Base-by-base conservation (phyloP, 2,329 filamentous ascomycete genomes). In the Botrytis paeoniae region DNA sequence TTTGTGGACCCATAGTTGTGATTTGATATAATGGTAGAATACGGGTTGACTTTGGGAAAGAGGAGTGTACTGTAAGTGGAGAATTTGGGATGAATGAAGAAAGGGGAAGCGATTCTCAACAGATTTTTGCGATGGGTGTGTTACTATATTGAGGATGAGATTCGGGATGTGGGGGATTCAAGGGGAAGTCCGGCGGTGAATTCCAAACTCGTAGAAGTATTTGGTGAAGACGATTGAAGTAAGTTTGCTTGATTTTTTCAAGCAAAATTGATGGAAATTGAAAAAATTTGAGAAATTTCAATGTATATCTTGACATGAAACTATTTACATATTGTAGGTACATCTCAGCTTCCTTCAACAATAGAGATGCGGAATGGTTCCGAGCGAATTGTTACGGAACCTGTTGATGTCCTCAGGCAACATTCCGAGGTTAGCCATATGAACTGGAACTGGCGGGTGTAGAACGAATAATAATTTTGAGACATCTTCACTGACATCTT, bases 81-180 rank as follows among this genome's bases (percentile, higher is more conserved):
- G 32, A 37, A n/a, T 14, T 51, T n/a, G 14, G 57, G 25, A 63
- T 18, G 37, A 18, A 39, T 64, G 70, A 37, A 45, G 61, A 66
- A 66, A 71, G 61, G 70, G 48, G 61, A 73, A 64, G 54, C 54
- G 68, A 70, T 45, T 60, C 29, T 48, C 25, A 65, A 32, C 25
- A 48, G 14, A 70, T 29, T 57, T 32, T 62, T 29, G 37, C 10
- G 51, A 37, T 54, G 32, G 45, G 25, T 68, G 14, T 35, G 41
- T 54, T 20, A 45, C 43, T 45, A 22, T 16, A 32, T 39, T 14
- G 16, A 29, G 35, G 10, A 41, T 68, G 35, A 22, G 20, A 41
- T 35, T 16, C 45, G 29, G 41, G 8, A 63, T 48, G 57, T 63
- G 68, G 57, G n/a, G 39, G 18, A 29, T 22, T 29, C 8, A 18